Conservation (phyloP, 2,329 filamentous ascomycete species). For the Penicillium decumbens region DNA sequence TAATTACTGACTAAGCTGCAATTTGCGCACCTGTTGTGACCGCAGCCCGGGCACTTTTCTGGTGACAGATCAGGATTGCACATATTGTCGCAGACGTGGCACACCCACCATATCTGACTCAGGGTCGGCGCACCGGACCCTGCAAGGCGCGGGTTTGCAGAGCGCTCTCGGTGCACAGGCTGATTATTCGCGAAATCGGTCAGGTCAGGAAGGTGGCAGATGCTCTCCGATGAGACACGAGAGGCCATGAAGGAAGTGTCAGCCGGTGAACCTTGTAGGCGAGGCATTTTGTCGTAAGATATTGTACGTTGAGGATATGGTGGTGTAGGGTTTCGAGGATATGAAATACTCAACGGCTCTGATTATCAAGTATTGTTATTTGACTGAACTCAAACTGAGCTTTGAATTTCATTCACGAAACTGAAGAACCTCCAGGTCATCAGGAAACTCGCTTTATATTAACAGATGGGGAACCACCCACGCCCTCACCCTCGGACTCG, state of each 20-base stretch:
- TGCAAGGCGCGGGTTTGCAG: not conserved
- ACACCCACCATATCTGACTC: constrained; percentile 22
- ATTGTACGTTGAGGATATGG: not conserved
- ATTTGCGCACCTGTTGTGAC: constrained; percentile 6
- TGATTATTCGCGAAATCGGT: not conserved
- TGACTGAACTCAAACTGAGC: not conserved
- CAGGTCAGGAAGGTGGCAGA: not conserved
- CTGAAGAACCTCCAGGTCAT: not conserved
- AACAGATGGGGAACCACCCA: not conserved
- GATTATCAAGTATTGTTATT: not conserved
- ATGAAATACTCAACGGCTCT: not conserved
- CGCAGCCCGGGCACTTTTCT: constrained; percentile 19
- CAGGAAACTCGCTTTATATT: not conserved
- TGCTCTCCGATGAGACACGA: not conserved
- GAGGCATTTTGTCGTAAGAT: not conserved
- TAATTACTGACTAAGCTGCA: not conserved
- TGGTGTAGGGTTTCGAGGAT: not conserved
- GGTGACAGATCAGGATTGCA: constrained; percentile 20
- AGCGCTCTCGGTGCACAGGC: not conserved
- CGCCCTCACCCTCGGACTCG: not conserved
- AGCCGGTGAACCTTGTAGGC: not conserved
- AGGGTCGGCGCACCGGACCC: not conserved
- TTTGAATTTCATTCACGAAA: not conserved
- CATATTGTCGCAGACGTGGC: constrained; percentile 17
- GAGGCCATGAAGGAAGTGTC: not conserved